phyloP scores from a whole-genome alignment of 2,329 filamentous ascomycete species.

The Hortaea sp. region DNA sequence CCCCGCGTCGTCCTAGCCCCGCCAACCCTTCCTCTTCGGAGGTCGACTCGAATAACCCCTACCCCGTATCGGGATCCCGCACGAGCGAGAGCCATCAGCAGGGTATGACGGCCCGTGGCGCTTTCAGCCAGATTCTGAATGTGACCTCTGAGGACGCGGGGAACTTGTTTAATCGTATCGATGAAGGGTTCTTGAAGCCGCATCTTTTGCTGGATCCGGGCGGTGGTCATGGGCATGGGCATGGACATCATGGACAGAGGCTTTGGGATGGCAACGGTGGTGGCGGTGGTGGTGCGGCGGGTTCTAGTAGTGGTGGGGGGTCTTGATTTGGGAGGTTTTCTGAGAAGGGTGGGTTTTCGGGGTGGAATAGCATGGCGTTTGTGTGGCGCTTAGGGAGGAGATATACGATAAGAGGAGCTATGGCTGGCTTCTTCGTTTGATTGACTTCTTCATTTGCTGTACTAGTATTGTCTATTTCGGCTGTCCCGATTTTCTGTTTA shows the following conservation, averaged over 20 bases:
- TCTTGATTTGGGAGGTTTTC: no score
- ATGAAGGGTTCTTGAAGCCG: constrained; percentile 95
- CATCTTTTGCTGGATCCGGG: constrained; percentile 67
- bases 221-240: constrained; percentile 6
- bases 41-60: constrained; percentile 17
- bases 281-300: no score
- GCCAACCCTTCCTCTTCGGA: constrained; percentile 3
- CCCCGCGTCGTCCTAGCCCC: constrained; percentile 27
- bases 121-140: constrained; percentile 70
- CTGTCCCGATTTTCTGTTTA: no score
- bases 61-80: constrained; percentile 31
- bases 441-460: no score
- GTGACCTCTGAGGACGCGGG: constrained; percentile 75
- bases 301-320: no score
- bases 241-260: background rate
- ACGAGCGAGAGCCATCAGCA: constrained; percentile 11
- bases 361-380: no score
- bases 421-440: no score
- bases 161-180: constrained; percentile 80
- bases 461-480: no score
- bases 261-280: no score
- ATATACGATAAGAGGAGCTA: no score
- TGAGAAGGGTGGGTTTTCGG: no score
- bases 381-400: no score
- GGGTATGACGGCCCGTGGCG: constrained; percentile 57